Evolutionary conservation across 1,284 basidiomycete genomes (phyloP).

Genomic region (Malassezia vespertilionis): DNA sequence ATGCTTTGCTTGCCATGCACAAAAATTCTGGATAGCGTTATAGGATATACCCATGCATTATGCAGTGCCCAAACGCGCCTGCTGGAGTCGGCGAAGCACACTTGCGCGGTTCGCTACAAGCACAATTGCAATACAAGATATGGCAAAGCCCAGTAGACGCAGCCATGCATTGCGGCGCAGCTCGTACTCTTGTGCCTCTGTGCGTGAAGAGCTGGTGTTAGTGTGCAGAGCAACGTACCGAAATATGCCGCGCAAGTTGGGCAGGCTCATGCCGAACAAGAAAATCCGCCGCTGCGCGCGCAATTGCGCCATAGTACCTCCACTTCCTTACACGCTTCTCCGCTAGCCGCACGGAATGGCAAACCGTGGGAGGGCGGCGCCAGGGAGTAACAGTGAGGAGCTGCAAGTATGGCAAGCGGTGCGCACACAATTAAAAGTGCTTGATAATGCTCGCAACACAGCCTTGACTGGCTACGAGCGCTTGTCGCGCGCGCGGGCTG

Average conservation of each 20-base stretch:
- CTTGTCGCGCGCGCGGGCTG: conserved; percentile 17
- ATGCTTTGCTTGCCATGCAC: conserved; percentile 22
- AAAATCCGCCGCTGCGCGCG: too few relatives aligned
- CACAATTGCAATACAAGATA: conserved; percentile 4
- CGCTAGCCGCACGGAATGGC: conserved; percentile 7
- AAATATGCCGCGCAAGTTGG: conserved; percentile 18
- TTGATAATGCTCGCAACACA: conserved; percentile 31
- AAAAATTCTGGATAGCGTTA: neutral
- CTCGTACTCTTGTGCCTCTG: conserved; percentile 10
- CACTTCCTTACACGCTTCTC: too few relatives aligned
- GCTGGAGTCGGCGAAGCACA: neutral
- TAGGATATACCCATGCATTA: too few relatives aligned
- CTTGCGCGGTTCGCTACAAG: neutral
- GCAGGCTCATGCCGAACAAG: conserved; percentile 12
- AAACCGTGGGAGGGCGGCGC: conserved; percentile 1
- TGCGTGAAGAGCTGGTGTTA: conserved; percentile 8
- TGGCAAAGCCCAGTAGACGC: conserved; percentile 5
- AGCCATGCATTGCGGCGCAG: conserved; percentile 8
- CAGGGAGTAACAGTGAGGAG: conserved; percentile 18
- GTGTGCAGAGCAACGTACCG: neutral
- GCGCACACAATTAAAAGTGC: conserved; percentile 26
- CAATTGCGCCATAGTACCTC: neutral
- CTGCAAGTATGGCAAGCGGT: conserved; percentile 41
- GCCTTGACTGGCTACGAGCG: conserved; percentile 26
- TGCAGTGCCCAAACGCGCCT: neutral